Evolutionary conservation across 495 filamentous ascomycete genomes (phyloP).

Genomic region (Glutinoglossum americanum): DNA sequence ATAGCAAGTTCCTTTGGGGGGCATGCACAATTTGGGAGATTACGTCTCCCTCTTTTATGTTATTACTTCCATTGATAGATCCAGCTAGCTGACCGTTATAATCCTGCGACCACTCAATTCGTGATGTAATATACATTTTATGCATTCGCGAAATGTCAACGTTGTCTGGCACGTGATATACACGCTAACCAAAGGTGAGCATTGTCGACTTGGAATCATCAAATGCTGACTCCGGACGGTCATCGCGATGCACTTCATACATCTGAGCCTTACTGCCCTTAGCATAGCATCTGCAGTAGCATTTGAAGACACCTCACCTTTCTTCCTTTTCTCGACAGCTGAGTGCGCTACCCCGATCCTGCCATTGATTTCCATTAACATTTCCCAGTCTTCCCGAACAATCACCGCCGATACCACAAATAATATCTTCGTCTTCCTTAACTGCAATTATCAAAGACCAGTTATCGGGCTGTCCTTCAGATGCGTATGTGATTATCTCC

Average conservation of each 20-base stretch:
- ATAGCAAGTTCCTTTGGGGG: no score
- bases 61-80: no score
- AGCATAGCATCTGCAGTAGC: neutral
- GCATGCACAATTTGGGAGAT: no score
- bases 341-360: slow-evolving; percentile 1
- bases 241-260: neutral
- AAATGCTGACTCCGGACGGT: neutral
- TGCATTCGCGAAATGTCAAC: no score
- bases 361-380: neutral
- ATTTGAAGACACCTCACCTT: slow-evolving; percentile 9
- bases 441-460: slow-evolving; percentile 15
- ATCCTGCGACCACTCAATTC: no score
- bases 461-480: slow-evolving; percentile 47
- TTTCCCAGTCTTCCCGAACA: neutral
- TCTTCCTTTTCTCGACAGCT: slow-evolving; percentile 9
- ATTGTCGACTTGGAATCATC: neutral
- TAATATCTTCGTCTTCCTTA: slow-evolving; percentile 22
- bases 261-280: neutral
- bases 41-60: no score
- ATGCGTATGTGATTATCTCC: slow-evolving; percentile 59
- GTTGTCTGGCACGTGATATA: neutral
- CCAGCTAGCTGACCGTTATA: no score
- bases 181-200: neutral
- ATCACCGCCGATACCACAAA: slow-evolving; percentile 12
- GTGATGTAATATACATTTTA: no score